Percentiles rank a stretch among this genome's conserved stretches.
phyloP scores from a whole-genome alignment of 83 land plant species.

The Thuja plicata region DNA sequence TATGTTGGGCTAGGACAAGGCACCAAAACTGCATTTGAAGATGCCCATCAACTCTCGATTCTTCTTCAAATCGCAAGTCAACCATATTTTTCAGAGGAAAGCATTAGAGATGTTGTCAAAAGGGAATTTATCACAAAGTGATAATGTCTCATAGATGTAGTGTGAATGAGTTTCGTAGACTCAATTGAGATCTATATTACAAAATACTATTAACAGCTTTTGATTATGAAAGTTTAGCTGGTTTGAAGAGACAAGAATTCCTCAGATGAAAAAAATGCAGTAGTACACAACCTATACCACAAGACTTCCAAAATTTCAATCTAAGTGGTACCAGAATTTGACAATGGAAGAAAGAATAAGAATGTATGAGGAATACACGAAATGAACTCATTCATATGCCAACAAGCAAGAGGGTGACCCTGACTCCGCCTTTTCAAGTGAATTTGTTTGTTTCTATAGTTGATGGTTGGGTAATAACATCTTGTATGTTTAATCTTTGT shows the following conservation, averaged over 20 bases:
- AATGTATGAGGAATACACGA: no score
- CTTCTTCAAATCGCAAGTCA: constrained; percentile 18
- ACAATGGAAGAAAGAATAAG: no score
- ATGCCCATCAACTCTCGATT: constrained; percentile 34
- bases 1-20: constrained; percentile 29
- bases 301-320: background rate
- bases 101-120: background rate
- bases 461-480: no score
- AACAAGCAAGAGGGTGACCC: no score
- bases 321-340: no score
- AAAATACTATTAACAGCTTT: background rate
- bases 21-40: constrained; percentile 34
- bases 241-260: constrained; percentile 2
- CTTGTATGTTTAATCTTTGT: no score
- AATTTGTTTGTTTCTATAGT: no score
- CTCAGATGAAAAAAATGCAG: background rate
- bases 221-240: background rate
- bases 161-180: background rate
- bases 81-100: background rate
- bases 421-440: no score
- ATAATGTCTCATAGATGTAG: no score
- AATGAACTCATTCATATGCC: no score
- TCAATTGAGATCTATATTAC: background rate
- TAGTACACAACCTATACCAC: background rate
- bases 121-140: constrained; percentile 1